Conservation (phyloP, 2,329 filamentous ascomycete genomes). For the Pseudonectria buxi region DNA sequence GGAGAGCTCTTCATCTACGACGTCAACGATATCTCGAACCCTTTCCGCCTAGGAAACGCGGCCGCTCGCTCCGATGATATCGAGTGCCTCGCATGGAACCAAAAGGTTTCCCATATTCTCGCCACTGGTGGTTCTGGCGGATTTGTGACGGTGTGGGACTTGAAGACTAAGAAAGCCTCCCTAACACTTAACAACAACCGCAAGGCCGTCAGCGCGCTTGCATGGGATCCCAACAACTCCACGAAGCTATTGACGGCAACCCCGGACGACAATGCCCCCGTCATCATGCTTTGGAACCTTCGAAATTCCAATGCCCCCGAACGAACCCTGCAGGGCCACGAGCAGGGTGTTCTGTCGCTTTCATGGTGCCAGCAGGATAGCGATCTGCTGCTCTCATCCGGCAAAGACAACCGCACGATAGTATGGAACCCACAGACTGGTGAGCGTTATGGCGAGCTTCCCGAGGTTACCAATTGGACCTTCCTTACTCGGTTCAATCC, state of each 20-base stretch:
- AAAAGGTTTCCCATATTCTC: conserved; percentile 92
- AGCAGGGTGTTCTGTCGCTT: conserved; percentile 85
- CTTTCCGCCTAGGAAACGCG: conserved; percentile 81
- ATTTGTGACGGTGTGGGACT: conserved; percentile 96
- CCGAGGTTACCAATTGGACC: conserved; percentile 98
- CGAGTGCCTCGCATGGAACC: conserved; percentile 97
- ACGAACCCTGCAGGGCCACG: conserved; percentile 80
- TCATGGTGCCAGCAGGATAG: conserved; percentile 94
- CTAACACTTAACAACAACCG: conserved; percentile 92
- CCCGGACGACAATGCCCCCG: conserved; percentile 77
- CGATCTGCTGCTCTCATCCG: conserved; percentile 82
- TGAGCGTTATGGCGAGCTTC: conserved; percentile 82
- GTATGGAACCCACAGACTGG: conserved; percentile 96
- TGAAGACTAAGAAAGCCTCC: conserved; percentile 96
- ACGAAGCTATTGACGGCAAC: conserved; percentile 93
- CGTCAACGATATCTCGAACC: conserved; percentile 79
- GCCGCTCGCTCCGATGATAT: conserved; percentile 90
- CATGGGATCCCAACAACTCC: conserved; percentile 93
- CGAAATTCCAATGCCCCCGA: conserved; percentile 95
- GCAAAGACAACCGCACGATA: conserved; percentile 92
- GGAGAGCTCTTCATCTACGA: conserved; percentile 97
- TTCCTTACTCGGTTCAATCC: conserved; percentile 95
- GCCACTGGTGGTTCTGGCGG: conserved; percentile 89
- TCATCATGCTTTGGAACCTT: conserved; percentile 90
- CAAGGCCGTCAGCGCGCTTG: conserved; percentile 90